Conservation (phyloP, 306 rosid genomes). For the Oxytropis ochrocephala region DNA sequence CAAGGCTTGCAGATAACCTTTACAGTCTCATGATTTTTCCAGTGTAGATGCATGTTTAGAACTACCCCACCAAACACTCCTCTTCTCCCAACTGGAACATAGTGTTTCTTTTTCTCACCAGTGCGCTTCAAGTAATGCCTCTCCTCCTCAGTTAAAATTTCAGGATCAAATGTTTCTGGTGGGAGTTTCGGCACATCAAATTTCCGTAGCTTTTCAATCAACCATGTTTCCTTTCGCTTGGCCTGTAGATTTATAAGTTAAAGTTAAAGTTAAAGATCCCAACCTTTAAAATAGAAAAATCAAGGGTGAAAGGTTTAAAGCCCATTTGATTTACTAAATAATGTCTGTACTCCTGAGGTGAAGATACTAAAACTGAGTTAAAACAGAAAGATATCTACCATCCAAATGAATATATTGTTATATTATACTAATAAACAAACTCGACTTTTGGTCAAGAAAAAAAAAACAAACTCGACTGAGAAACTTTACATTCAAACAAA, state of each 20-base stretch:
- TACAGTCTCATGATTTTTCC: slow-evolving; percentile 93
- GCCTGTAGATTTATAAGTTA: slow-evolving; percentile 41
- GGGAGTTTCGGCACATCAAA: slow-evolving; percentile 55
- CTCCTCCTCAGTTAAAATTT: slow-evolving; percentile 85
- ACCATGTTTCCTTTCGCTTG: slow-evolving; percentile 83
- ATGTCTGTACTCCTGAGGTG: not conserved
- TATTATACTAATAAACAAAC: not conserved
- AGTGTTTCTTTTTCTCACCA: slow-evolving; percentile 86
- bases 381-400: not conserved
- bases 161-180: slow-evolving; percentile 71
- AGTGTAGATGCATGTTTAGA: slow-evolving; percentile 91
- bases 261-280: not conserved
- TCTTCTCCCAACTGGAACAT: slow-evolving; percentile 75
- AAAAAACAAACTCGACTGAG: not conserved
- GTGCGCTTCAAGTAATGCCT: slow-evolving; percentile 86
- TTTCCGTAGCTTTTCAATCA: slow-evolving; percentile 81
- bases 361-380: slow-evolving; percentile 3
- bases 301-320: not conserved
- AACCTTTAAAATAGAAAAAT: not conserved
- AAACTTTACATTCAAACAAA: slow-evolving; percentile 7
- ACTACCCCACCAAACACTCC: slow-evolving; percentile 95
- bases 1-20: slow-evolving; percentile 91
- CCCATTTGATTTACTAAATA: not conserved
- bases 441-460: too few species aligned
- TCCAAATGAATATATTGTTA: not conserved